phyloP scores from a whole-genome alignment of 2,329 filamentous ascomycete species.

The Xylariaceae sp. region DNA sequence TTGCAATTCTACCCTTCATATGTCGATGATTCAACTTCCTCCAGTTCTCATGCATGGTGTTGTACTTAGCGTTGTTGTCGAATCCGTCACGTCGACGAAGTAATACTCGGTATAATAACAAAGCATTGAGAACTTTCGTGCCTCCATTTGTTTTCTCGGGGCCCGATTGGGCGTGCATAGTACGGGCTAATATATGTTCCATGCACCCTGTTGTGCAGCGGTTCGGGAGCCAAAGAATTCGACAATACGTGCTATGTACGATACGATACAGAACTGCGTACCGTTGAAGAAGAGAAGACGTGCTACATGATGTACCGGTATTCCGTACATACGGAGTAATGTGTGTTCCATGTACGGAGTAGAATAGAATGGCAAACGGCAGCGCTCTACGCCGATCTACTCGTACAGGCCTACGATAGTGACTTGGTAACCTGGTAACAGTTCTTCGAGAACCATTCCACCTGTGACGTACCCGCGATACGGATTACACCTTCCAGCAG shows the following conservation, averaged over 20 bases:
- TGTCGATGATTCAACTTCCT: background rate
- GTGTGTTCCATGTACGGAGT: background rate
- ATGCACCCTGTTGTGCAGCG: slow-evolving; percentile 14
- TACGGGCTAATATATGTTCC: background rate
- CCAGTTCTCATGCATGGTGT: background rate
- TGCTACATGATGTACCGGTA: background rate
- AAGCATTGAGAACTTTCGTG: background rate
- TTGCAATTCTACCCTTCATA: background rate
- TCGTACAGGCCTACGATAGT: background rate
- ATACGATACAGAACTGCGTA: background rate
- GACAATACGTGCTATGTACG: background rate
- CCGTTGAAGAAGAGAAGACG: background rate
- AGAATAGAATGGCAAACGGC: background rate
- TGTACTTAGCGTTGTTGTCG: background rate
- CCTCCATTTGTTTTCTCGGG: slow-evolving; percentile 4
- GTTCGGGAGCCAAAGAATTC: background rate
- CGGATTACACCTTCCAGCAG: background rate
- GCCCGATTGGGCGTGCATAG: slow-evolving; percentile 17
- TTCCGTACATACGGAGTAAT: background rate
- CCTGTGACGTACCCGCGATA: background rate
- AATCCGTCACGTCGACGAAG: background rate
- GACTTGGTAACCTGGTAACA: background rate
- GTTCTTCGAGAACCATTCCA: slow-evolving; percentile 11
- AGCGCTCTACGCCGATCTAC: slow-evolving; percentile 2
- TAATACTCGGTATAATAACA: background rate